Evolutionary conservation across 495 filamentous ascomycete species (phyloP), one percentile per base, ranked within the genome.

Genomic region (Lasiosphaeria miniovina): DNA sequence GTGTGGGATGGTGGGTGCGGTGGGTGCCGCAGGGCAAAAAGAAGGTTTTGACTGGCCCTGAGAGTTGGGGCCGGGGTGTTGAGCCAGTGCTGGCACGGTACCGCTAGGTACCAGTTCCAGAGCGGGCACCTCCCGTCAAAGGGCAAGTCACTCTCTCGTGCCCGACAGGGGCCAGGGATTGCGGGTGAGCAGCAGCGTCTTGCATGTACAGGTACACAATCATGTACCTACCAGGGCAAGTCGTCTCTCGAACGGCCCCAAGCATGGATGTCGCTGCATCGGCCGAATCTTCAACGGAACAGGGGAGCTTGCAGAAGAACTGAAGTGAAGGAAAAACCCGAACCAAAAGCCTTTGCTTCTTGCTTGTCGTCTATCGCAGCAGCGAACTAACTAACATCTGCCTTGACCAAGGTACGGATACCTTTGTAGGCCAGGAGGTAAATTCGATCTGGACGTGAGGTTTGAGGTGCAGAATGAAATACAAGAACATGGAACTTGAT

Each of bases 131-230:
- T 24, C 24, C 24, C 24, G 24, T 24, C 40, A 54, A 54, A 50
- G 41, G 43, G 12, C 43, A 55, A 64, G 63, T 61, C 51, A 50
- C 61, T 67, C 2, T 65, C 63, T 63, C 55, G 51, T 62, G 61
- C 61, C 64, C 64, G 61, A 66, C 74, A 75, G 65, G 74, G 71
- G 58, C 62, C 72, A 68, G 67, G 68, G 71, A 74, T 75, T 70
- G 69, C 73, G 73, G 73, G 73, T 74, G 74, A 67, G 71, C 72
- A 77, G 70, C 65, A 65, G 49, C 24, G 24, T 0, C 60, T 41
- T 54, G 61, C 61, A 62, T 54, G 61, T 49, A 55, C 12, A 46
- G 12, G 43, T 46, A 55, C 36, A 7, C 24, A 6, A 17, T 55
- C 33, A 15, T 12, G 53, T 43, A 35, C n/a, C 33, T 32, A n/a